Base-by-base conservation (phyloP, 768 basidiomycete genomes). In the Asterophora parasitica region DNA sequence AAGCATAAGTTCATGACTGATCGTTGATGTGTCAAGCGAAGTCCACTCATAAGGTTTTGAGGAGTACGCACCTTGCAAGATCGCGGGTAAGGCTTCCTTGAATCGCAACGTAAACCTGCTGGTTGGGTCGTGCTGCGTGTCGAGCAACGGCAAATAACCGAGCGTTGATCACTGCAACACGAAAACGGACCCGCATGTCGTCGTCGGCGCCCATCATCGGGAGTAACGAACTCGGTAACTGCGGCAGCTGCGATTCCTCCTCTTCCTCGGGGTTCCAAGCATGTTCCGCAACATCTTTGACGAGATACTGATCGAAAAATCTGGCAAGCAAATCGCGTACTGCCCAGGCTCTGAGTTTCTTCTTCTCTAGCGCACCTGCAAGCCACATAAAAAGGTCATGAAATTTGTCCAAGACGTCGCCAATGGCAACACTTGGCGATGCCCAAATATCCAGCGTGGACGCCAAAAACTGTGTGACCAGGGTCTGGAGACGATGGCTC, bases 171-270 rank as follows among this genome's bases (percentile, higher is more conserved):
- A 73, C 67, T 1, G 85, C 85, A 1, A 77, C 78, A 26, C 88
- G 82, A 60, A 92, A 87, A 12, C 95, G 82, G 38, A 96, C 86
- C 27, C 92, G 80, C 15, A 88, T 81, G 60, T 98, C 94, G 33
- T 70, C 65, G 63, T 98, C 88, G n/a, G 65, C 58, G 16, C 74
- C 75, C 56, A 89, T 55, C 20, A 61, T 60, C 9, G 79, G 77
- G 28, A 90, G 70, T 27, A 81, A 60, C 55, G 54, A 51, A 44
- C 73, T 58, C 10, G 84, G 78, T 51, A 71, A 55, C 32, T 51
- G 51, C 35, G 60, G 31, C 12, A 54, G 49, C n/a, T 63, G 50
- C 10, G 56, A 54, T 10, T 61, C 66, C 28, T 68, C 61, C 35
- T 69, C 64, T 15, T 61, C 63, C 7, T 56, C 52, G 34, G 32